Evolutionary conservation across 805 yeast genomes (phyloP).

Genomic region (Kuraishia hungarica): DNA sequence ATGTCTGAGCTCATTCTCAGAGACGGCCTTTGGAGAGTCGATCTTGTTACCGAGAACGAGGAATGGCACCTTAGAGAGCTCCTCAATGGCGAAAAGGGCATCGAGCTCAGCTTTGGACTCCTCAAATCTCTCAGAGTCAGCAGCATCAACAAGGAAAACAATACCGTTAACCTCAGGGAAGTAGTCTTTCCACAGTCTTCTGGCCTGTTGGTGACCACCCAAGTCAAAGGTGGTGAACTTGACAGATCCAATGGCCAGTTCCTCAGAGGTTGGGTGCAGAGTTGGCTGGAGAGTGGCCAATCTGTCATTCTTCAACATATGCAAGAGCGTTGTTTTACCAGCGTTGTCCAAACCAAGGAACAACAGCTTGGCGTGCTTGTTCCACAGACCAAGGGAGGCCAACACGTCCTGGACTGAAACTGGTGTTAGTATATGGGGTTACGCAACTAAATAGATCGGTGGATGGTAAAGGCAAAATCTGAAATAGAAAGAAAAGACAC

Average conservation of each 20-base stretch:
- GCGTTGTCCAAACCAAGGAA: conserved; percentile 97
- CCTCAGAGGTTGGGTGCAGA: conserved; percentile 97
- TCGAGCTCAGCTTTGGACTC: conserved; percentile 95
- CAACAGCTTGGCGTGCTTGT: conserved; percentile 92
- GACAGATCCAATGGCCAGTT: conserved; percentile 91
- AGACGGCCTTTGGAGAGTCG: conserved; percentile 88
- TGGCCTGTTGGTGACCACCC: conserved; percentile 98
- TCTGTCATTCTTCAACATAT: conserved; percentile 89
- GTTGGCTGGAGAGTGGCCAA: conserved; percentile 97
- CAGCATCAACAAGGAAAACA: conserved; percentile 93
- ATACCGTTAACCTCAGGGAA: conserved; percentile 99
- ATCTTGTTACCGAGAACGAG: conserved; percentile 94
- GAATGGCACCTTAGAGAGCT: conserved; percentile 83
- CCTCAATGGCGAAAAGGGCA: conserved; percentile 87
- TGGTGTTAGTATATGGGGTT: conserved; percentile 7
- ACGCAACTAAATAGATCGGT: not conserved
- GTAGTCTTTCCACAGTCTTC: conserved; percentile 98
- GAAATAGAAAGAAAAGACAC: too few species aligned
- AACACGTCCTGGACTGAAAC: conserved; percentile 59
- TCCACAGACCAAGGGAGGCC: conserved; percentile 76
- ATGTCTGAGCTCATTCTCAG: conserved; percentile 88
- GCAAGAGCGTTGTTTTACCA: conserved; percentile 87
- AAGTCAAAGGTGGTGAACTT: conserved; percentile 96
- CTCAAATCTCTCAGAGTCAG: conserved; percentile 90
- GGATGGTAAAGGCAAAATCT: not conserved